Conservation (phyloP, 1,139 yeast species). For the Candida dubliniensis region DNA sequence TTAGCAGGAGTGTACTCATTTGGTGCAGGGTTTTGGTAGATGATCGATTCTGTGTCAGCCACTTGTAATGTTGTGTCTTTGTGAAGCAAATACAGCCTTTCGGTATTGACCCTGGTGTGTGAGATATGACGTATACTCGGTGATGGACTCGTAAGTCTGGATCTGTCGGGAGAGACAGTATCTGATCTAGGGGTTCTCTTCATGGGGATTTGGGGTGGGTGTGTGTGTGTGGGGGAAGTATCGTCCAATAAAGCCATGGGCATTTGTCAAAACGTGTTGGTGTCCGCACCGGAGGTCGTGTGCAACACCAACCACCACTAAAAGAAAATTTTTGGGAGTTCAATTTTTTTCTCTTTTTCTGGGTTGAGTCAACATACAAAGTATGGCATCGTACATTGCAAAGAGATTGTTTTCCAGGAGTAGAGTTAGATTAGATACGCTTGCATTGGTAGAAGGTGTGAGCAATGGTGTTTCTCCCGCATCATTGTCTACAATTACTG, state of each 20-base stretch:
- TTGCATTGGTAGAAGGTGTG: constrained; percentile 70
- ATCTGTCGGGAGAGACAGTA: constrained; percentile 3
- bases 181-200: constrained; percentile 2
- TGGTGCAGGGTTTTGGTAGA: constrained; percentile 10
- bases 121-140: constrained; percentile 37
- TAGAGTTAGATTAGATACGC: constrained; percentile 43
- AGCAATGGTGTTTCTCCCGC: constrained; percentile 59
- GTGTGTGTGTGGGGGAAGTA: background rate
- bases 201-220: background rate
- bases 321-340: background rate
- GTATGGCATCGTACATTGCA: constrained; percentile 8
- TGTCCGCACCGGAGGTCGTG: too few species aligned
- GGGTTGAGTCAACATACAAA: background rate
- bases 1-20: constrained; percentile 27
- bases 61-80: constrained; percentile 3
- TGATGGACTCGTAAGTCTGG: constrained; percentile 26
- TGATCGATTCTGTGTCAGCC: constrained; percentile 19
- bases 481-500: constrained; percentile 63
- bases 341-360: background rate
- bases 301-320: background rate
- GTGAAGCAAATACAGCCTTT: constrained; percentile 23
- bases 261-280: too few species aligned
- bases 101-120: constrained; percentile 30
- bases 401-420: constrained; percentile 35
- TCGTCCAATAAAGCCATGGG: too few species aligned